Conservation (phyloP, 306 rosid genomes). For the Myrica gale region DNA sequence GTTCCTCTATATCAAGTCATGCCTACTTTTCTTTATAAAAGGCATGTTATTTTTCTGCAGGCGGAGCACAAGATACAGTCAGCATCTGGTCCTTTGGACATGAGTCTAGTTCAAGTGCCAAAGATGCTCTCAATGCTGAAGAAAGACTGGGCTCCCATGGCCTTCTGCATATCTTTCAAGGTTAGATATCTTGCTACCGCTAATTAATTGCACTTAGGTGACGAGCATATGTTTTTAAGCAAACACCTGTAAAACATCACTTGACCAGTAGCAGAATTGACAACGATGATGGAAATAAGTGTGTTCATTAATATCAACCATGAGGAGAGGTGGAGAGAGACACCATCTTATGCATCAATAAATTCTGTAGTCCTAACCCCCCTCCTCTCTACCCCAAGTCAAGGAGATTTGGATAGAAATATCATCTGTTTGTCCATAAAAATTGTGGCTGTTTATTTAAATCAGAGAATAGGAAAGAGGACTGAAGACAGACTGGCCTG, state of each 20-base stretch:
- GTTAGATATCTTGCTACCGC: constrained; percentile 35
- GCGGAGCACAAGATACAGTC: constrained; percentile 94
- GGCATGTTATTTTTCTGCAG: constrained; percentile 41
- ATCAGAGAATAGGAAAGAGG: background rate
- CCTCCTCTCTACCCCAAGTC: background rate
- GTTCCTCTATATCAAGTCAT: background rate
- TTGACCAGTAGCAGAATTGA: background rate
- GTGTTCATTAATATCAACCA: background rate
- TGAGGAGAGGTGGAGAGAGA: no score
- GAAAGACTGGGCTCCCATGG: constrained; percentile 73
- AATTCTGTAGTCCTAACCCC: background rate
- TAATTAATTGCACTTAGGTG: background rate
- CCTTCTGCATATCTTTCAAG: constrained; percentile 91
- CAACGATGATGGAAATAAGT: background rate
- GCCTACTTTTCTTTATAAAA: background rate
- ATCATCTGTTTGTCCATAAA: background rate
- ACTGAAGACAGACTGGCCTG: background rate
- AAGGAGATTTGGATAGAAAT: background rate
- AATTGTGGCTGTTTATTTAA: background rate
- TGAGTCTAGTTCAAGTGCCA: constrained; percentile 86
- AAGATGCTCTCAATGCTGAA: constrained; percentile 78
- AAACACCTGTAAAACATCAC: background rate
- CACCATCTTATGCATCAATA: background rate
- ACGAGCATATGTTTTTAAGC: background rate
- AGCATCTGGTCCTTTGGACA: constrained; percentile 75